Conservation (phyloP, 2,329 filamentous ascomycete species). For the Alternaria tenuissima region DNA sequence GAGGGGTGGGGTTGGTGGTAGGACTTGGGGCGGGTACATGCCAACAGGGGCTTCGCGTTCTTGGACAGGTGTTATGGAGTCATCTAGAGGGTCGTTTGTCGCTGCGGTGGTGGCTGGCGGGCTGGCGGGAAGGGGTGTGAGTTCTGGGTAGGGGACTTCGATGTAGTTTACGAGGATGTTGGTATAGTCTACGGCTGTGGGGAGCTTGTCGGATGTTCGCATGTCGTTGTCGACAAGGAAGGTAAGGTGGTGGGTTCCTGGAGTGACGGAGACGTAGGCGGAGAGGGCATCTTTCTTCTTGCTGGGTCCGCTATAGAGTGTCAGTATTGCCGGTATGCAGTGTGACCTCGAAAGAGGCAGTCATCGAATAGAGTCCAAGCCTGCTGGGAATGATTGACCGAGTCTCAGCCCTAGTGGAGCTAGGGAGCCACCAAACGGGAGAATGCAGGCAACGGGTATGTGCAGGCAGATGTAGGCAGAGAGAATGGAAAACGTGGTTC, state of each 20-base stretch:
- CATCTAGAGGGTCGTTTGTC: conserved; percentile 30
- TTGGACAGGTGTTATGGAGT: conserved; percentile 33
- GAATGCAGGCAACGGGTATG: no score
- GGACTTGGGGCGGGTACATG: conserved; percentile 47
- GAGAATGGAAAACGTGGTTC: no score
- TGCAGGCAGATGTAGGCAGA: no score
- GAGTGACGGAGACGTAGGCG: conserved; percentile 81
- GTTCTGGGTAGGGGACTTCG: conserved; percentile 83
- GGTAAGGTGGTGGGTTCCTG: conserved; percentile 95
- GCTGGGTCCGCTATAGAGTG: conserved; percentile 50
- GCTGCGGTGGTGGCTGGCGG: conserved; percentile 4
- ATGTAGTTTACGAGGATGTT: conserved; percentile 99
- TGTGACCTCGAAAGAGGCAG: conserved; percentile 34
- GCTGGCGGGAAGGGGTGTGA: conserved; percentile 49
- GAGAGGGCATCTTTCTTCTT: conserved; percentile 69
- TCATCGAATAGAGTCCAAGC: conserved; percentile 1
- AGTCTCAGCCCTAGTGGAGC: neutral
- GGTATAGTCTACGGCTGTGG: conserved; percentile 95
- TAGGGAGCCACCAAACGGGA: no score
- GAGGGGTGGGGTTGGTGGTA: conserved; percentile 53
- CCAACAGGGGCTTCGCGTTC: conserved; percentile 36
- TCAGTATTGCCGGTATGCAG: conserved; percentile 41
- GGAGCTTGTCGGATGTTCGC: conserved; percentile 84
- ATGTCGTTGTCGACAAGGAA: conserved; percentile 96
- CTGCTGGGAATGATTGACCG: neutral